These are phyloP conservation scores for Arbutus unedo DNA, from an alignment of 148 eudicot species.

Conservation along the genomic window DNA sequence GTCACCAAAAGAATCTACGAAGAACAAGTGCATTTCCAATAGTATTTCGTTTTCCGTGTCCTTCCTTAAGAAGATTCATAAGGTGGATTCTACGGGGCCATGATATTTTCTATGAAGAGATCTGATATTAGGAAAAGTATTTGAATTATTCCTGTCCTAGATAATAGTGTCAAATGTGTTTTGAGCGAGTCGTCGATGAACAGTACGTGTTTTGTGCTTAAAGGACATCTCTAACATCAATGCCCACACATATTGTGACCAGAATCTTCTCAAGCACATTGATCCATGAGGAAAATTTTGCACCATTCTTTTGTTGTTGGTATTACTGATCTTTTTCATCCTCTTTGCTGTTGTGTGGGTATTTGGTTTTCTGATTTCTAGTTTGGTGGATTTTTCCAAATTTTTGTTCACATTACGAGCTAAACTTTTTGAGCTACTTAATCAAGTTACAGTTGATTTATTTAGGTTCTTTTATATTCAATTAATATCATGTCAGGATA, in stretches of 20 bases:
- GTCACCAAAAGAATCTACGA: too few relatives aligned
- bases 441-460: neutral
- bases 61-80: constrained; percentile 4
- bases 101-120: neutral
- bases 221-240: neutral
- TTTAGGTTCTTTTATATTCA: neutral
- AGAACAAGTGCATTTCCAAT: too few relatives aligned
- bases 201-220: neutral
- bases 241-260: neutral
- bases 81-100: neutral
- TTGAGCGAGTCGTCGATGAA: neutral
- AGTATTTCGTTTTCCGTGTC: too few relatives aligned
- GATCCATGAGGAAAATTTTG: neutral
- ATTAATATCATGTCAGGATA: neutral
- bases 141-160: neutral
- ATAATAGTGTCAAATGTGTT: neutral
- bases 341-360: neutral
- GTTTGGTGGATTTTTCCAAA: neutral
- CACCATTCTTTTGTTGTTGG: neutral
- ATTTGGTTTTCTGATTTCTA: neutral
- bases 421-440: neutral
- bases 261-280: constrained; percentile 5
- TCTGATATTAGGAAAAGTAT: too few relatives aligned
- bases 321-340: neutral
- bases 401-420: neutral